Conservation (phyloP, 805 yeast species). For the Wickerhamiella spandovensis region DNA sequence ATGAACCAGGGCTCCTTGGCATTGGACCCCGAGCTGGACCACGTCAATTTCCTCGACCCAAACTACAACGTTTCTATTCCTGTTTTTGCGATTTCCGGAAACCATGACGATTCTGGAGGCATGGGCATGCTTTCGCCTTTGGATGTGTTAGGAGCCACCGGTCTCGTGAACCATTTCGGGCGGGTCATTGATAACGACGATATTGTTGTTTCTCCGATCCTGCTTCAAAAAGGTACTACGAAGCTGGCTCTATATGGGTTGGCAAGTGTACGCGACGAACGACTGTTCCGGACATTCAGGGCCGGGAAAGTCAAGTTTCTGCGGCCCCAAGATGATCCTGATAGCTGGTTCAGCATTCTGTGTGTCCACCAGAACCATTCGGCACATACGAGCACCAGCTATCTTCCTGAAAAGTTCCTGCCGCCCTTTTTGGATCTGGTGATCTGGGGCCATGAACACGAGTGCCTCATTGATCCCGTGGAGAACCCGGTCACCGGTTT, state of each 20-base stretch:
- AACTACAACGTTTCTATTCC: conserved; percentile 83
- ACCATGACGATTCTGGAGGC: conserved; percentile 95
- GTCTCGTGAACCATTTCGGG: conserved; percentile 84
- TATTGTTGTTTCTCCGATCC: conserved; percentile 59
- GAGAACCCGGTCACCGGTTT: conserved; percentile 45
- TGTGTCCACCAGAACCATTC: conserved; percentile 84
- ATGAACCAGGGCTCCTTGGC: conserved; percentile 63
- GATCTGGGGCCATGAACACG: conserved; percentile 98
- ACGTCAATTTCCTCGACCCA: conserved; percentile 81
- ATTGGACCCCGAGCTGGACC: conserved; percentile 42
- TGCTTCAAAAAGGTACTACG: conserved; percentile 72
- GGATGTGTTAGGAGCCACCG: conserved; percentile 70
- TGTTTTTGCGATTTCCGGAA: conserved; percentile 84
- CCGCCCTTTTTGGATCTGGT: conserved; percentile 75
- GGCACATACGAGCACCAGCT: conserved; percentile 65
- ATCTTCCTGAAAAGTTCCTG: conserved; percentile 70
- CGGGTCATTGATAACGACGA: conserved; percentile 61
- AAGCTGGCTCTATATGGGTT: conserved; percentile 79
- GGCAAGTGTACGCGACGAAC: conserved; percentile 79
- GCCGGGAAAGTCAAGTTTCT: conserved; percentile 69
- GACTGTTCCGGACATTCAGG: conserved; percentile 68
- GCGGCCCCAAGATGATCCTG: conserved; percentile 44
- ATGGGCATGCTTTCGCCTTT: conserved; percentile 59
- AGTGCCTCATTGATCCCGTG: conserved; percentile 62
- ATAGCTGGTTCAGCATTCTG: conserved; percentile 72